Base-by-base conservation (phyloP, 1,284 basidiomycete genomes). In the Melampsora occidentalis region DNA sequence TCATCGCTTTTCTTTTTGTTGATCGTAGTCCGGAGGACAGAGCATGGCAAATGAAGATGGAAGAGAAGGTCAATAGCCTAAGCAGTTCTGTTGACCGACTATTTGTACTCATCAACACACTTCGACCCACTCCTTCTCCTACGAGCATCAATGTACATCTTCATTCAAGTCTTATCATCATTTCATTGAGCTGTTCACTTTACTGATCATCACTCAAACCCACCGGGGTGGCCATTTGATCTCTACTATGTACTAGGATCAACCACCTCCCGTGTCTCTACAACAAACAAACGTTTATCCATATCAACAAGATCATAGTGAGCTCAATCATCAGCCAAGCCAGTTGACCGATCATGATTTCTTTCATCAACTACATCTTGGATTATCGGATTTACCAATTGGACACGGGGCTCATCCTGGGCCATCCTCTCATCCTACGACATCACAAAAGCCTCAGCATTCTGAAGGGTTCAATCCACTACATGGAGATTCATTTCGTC, bases 41-140 rank as follows among this genome's bases (percentile, higher is more conserved):
- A 63, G 62, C 62, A 63, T 63, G 62, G 62, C 62, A 63, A 39
- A 28, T 28, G 18, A 63, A 35, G 31, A 31, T 63, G 33, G 62
- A 63, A 63, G 62, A 31, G 35, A 28, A 63, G 14, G 62, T 63
- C 20, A 63, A 39, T 28, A 39, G 20, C 25, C 33, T 63, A 12
- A 63, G 10, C 9, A 28, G 20, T 3, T 63, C 62, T 7, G 28
- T 63, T 31, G 62, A 28, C 10, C 28, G 35, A 31, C 62, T 31
- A 22, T 28, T 63, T 9, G 20, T n/a, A 31, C 62, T 63, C 25
- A 9, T 63, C 31, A 20, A 28, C 62, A 20, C 33, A 10, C n/a
- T 28, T 31, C 28, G 33, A 31, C 62, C 20, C 14, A 63, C 28
- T 33, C 28, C 62, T 20, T 31, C 31, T 35, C 33, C 62, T 31